Base-by-base conservation (phyloP, 1,284 basidiomycete species). In the Vanrija pseudolonga region DNA sequence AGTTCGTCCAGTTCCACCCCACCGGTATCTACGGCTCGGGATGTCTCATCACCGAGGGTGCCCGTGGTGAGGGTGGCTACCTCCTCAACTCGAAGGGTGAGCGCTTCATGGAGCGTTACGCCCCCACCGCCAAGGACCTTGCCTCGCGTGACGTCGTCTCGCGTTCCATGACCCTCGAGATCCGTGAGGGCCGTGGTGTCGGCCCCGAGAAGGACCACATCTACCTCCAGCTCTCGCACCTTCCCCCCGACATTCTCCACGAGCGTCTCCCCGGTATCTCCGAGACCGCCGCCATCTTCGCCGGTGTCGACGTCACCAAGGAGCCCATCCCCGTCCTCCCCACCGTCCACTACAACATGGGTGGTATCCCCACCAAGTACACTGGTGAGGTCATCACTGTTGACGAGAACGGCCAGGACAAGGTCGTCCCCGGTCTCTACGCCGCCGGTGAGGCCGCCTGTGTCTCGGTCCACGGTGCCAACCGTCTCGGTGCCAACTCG, bases 1-100 rank as follows among this genome's bases (percentile, higher is more conserved):
- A 99, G 79, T 99, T 99, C 74, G 94, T 98, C 42, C 96, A 99
- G 78, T 99, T 99, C 90, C 96, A 98, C 79, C 96, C 96, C 9
- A 98, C 96, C 45, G 96, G 96, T 80, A 98, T 99, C 72, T 99
- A 98, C 77, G 96, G 96, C 68, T 95, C 96, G 64, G 96, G 96
- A 54, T 99, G 96, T 79, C 82, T 99, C 64, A 98, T 98, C 76
- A 98, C 95, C 24, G 95, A 98, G 82, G 91, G 90, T 89, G 58
- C 95, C 65, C 92, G 96, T 78, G 96, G 96, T 75, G 96, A 99
- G 79, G 96, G 96, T 80, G 96, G 96, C 66, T 98, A 98, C 80
- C 82, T 99, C 64, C 82, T 99, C 76, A 98, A 99, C 82, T 92
- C 92, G 11, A 89, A 98, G 81, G 96, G 96, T 76, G 96, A 99